These are phyloP conservation scores for Tylopilus sp. DNA, from an alignment of 1,284 basidiomycete genomes.

Conservation along the genomic window DNA sequence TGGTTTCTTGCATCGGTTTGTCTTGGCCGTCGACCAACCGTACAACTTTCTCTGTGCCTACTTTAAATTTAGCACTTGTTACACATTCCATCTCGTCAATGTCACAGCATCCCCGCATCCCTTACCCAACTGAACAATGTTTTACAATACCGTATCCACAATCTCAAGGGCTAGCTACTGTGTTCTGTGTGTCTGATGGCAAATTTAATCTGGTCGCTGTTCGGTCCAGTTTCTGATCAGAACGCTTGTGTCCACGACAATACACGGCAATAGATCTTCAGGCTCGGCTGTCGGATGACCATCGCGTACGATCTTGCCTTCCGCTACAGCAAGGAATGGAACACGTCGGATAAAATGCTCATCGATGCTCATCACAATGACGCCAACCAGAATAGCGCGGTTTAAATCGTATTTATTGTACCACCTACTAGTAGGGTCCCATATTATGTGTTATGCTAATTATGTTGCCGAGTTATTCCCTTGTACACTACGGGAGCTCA, in stretches of 20 bases:
- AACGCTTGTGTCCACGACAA: slow-evolving; percentile 14
- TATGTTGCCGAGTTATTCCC: too few relatives aligned
- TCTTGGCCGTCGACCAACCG: slow-evolving; percentile 24
- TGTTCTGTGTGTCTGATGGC: slow-evolving; percentile 10
- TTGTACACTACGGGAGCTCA: too few relatives aligned
- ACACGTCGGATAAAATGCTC: not conserved
- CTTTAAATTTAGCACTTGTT: slow-evolving; percentile 34
- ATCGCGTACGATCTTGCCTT: not conserved
- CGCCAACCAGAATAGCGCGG: not conserved
- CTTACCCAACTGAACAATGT: slow-evolving; percentile 40
- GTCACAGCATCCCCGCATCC: slow-evolving; percentile 45
- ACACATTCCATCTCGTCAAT: slow-evolving; percentile 42
- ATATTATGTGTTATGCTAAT: too few relatives aligned
- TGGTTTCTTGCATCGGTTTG: slow-evolving; percentile 36
- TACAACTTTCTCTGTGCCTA: slow-evolving; percentile 32
- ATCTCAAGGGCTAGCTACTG: slow-evolving; percentile 27
- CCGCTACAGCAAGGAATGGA: slow-evolving; percentile 1
- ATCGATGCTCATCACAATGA: not conserved
- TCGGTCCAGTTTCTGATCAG: slow-evolving; percentile 5
- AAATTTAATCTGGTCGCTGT: slow-evolving; percentile 7
- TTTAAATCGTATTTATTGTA: too few relatives aligned
- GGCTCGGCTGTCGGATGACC: not conserved
- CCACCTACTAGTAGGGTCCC: too few relatives aligned
- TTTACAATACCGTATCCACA: slow-evolving; percentile 35
- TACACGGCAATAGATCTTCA: slow-evolving; percentile 12